Base-by-base conservation (phyloP, 345 rosid species). In the Ricinus communis region DNA sequence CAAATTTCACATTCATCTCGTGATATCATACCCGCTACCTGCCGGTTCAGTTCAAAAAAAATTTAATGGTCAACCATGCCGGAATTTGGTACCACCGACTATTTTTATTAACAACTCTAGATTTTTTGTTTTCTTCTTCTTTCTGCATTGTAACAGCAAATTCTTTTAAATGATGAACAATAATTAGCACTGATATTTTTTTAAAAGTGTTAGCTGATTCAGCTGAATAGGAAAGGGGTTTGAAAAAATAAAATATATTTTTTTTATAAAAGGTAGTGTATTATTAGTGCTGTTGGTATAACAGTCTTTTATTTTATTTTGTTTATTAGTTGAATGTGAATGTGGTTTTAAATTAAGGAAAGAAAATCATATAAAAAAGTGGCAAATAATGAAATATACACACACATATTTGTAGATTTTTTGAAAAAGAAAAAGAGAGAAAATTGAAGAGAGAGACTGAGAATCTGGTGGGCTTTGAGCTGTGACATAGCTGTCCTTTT, bases 401-500 rank as follows among this genome's bases (percentile, higher is more conserved):
- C n/a, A n/a, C n/a, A n/a, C n/a, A n/a, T n/a, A n/a, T n/a, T n/a
- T n/a, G 14, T 22, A 14, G 27, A 49, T 67, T 49, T 36, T 12
- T 55, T 25, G 0, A 46, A 47, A 27, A 25, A 21, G 43, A 41
- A 53, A 57, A 25, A 31, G 19, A 14, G 1, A 27, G 3, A 65
- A 22, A 54, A 19, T 5, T 3, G 21, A 47, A 58, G 81, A 46
- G 84, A 81, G 79, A 77, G 87, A 79, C 65, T 79, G 79, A 77
- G 87, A 79, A 68, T 79, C 73, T 73, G 86, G 85, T 81, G 84
- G 88, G 83, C 49, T 76, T 86, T 87, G 94, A 88, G 98, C 95
- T 90, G 96, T 93, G 91, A 73, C 87, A 75, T 87, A 88, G 98
- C 89, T 90, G 95, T 87, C 91, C 68, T 62, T 60, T 60, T 60